phyloP scores from a whole-genome alignment of 2,329 filamentous ascomycete species.

The Tolypocladium cylindrosporum region DNA sequence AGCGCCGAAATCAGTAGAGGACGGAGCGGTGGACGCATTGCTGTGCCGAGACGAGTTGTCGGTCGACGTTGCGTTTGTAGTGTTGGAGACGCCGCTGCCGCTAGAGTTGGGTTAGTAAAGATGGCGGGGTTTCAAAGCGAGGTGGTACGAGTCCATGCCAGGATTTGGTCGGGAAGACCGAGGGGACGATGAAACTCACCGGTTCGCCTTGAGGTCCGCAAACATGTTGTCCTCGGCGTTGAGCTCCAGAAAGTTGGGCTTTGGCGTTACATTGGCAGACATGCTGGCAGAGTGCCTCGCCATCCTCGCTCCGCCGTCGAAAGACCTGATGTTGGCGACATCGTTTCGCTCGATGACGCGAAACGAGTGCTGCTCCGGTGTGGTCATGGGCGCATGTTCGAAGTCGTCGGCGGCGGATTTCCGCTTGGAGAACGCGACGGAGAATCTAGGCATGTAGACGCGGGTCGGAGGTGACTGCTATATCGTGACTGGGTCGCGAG shows the following conservation, averaged over 20 bases:
- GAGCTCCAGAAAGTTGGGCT: slow-evolving; percentile 24
- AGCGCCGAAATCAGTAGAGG: slow-evolving; percentile 34
- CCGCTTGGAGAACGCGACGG: slow-evolving; percentile 48
- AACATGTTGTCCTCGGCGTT: slow-evolving; percentile 50
- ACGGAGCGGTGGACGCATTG: slow-evolving; percentile 51
- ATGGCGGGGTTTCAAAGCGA: background rate
- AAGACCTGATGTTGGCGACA: slow-evolving; percentile 32
- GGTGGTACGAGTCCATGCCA: background rate
- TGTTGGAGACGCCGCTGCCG: slow-evolving; percentile 51
- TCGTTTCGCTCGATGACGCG: slow-evolving; percentile 47
- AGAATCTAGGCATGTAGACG: slow-evolving; percentile 52
- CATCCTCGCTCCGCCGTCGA: slow-evolving; percentile 38
- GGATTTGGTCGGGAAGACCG: background rate
- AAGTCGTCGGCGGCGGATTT: slow-evolving; percentile 47
- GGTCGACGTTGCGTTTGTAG: slow-evolving; percentile 47
- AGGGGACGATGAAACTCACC: slow-evolving; percentile 31
- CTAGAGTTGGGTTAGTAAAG: slow-evolving; percentile 31
- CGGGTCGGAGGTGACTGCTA: slow-evolving; percentile 8
- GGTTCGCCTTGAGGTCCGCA: slow-evolving; percentile 41
- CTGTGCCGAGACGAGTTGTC: slow-evolving; percentile 54
- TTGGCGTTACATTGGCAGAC: slow-evolving; percentile 24
- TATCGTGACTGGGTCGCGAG: background rate
- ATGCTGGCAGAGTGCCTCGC: slow-evolving; percentile 24
- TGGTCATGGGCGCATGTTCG: slow-evolving; percentile 36
- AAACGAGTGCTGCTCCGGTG: slow-evolving; percentile 41